Base-by-base conservation (phyloP, 1,284 basidiomycete genomes). In the Trametes sp. region DNA sequence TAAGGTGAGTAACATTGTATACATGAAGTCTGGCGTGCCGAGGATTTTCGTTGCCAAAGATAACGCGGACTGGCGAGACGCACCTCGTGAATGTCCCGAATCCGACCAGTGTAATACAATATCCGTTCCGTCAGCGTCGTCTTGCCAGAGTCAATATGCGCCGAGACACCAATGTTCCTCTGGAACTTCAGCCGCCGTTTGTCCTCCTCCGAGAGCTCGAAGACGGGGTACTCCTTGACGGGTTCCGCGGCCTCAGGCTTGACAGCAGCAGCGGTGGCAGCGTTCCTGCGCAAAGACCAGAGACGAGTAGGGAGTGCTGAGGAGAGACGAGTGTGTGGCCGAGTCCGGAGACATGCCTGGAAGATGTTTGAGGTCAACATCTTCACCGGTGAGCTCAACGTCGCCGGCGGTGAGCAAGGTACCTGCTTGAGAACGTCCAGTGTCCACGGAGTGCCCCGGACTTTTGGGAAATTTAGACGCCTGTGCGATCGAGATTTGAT, bases 101-200 rank as follows among this genome's bases (percentile, higher is more conserved):
- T 98, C 49, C 96, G 88, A 31, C 98, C 98, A 29, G 98, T 98
- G 78, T 99, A 99, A 79, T 90, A 99, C 54, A 99, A 81, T 62
- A 98, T 90, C 38, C 98, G 93, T 77, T 99, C 98, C n/a, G 98
- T 99, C 67, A 99, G 79, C 0, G 98, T 99, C 0, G 98, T 99
- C 84, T 99, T 99, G 45, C 98, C 98, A 8, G 95, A 98, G 78
- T 98, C 96, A 67, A 97, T 97, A 75, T 96, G 95, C 0, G 95
- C 95, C 14, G 95, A 96, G 66, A 94, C 87, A 65, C 92, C 92
- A 65, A 94, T 94, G 71, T 94, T 94, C 57, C 92, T 81, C 74
- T 93, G 92, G 60, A 82, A 86, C n/a, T 73, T 76, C 10, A 93
- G 81, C 2, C 87, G 80, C 57, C 75, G 70, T 48, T 81, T 65